Conservation (phyloP, 139 green algal genomes). For the Haematococcus lacustris region DNA sequence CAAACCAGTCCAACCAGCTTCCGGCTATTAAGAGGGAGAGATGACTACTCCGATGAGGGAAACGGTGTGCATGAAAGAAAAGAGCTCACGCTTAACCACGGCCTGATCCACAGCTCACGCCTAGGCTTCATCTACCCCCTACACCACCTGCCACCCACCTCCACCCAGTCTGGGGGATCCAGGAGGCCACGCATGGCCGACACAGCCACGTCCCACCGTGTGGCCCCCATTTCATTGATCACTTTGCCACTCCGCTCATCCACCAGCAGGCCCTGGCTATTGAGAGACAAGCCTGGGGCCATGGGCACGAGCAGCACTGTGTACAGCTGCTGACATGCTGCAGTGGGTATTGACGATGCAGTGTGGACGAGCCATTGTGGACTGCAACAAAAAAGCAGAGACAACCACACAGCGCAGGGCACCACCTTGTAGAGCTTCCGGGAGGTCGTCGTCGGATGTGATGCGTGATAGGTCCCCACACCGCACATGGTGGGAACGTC, state of each 20-base stretch:
- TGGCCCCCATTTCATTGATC: slow-evolving; percentile 66
- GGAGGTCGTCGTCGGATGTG: slow-evolving; percentile 7
- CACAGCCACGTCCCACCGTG: slow-evolving; percentile 43
- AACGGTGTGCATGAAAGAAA: neutral
- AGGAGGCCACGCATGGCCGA: slow-evolving; percentile 54
- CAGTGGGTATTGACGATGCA: neutral
- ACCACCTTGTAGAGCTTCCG: slow-evolving; percentile 16
- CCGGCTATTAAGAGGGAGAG: no score
- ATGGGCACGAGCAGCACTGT: no score
- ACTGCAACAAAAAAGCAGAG: neutral
- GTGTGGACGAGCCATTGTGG: neutral
- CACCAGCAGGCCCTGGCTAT: slow-evolving; percentile 28
- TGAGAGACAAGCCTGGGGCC: slow-evolving; percentile 23
- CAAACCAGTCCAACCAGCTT: no score
- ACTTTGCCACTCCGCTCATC: slow-evolving; percentile 36
- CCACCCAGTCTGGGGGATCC: slow-evolving; percentile 36
- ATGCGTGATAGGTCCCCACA: slow-evolving; percentile 10
- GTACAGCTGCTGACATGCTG: no score
- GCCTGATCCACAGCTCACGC: neutral
- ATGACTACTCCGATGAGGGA: neutral
- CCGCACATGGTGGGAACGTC: neutral
- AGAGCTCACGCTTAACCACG: neutral
- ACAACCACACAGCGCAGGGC: neutral
- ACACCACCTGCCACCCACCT: slow-evolving; percentile 12
- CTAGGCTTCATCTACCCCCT: neutral